Percentiles rank a stretch among this genome's conserved stretches.
phyloP scores from a whole-genome alignment of 2,329 filamentous ascomycete genomes.

The Xylaria sp. region DNA sequence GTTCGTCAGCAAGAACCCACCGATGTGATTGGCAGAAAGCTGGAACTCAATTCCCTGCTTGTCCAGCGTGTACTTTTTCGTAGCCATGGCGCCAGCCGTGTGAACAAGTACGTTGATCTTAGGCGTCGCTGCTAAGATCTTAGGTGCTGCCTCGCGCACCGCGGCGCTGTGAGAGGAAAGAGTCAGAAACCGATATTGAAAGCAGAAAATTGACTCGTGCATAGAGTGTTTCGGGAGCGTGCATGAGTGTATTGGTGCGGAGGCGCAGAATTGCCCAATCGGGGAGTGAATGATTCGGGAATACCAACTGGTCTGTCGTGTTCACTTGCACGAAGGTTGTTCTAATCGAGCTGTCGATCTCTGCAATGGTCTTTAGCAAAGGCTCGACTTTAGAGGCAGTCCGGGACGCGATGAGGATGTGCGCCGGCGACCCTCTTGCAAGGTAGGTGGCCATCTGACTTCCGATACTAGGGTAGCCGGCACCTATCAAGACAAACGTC shows the following conservation, averaged over 20 bases:
- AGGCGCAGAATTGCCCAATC: neutral
- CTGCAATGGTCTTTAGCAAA: constrained; percentile 37
- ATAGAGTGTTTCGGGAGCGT: neutral
- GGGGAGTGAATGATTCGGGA: neutral
- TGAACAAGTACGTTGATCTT: constrained; percentile 44
- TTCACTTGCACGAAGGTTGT: constrained; percentile 43
- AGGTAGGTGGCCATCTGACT: constrained; percentile 40
- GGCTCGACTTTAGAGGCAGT: constrained; percentile 40
- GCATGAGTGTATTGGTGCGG: neutral
- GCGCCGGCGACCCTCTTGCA: constrained; percentile 36
- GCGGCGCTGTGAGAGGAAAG: constrained; percentile 23
- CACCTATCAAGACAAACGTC: constrained; percentile 43
- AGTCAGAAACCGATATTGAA: neutral
- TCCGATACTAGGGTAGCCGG: constrained; percentile 41
- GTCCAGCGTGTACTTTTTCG: constrained; percentile 43
- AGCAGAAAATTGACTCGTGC: neutral
- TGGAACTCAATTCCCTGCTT: constrained; percentile 51
- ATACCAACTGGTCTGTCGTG: constrained; percentile 36
- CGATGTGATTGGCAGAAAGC: constrained; percentile 60
- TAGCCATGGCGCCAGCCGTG: constrained; percentile 42
- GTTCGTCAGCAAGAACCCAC: constrained; percentile 59
- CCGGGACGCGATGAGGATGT: constrained; percentile 44
- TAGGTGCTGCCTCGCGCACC: constrained; percentile 37
- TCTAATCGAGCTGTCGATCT: constrained; percentile 38
- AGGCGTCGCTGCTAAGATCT: constrained; percentile 36